phyloP scores from a whole-genome alignment of 2,329 filamentous ascomycete genomes.

The Fusarium nanum region DNA sequence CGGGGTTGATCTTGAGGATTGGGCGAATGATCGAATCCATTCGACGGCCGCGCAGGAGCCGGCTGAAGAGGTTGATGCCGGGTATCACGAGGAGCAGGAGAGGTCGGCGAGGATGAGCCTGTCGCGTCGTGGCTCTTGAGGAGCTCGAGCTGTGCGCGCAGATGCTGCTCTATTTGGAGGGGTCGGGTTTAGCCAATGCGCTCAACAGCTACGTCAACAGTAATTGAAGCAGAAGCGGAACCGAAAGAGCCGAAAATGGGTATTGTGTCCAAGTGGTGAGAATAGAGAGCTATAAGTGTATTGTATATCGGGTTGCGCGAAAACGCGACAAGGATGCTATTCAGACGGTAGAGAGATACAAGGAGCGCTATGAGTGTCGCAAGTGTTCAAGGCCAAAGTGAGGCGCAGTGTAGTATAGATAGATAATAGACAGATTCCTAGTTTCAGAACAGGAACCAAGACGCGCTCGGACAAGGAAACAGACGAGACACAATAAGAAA shows the following conservation, averaged over 20 bases:
- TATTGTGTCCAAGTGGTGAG: slow-evolving; percentile 18
- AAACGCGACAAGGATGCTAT: slow-evolving; percentile 42
- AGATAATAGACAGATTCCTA: slow-evolving; percentile 20
- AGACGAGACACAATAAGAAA: slow-evolving; percentile 27
- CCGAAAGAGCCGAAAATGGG: slow-evolving; percentile 20
- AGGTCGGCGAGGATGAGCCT: slow-evolving; percentile 47
- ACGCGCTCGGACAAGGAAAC: slow-evolving; percentile 23
- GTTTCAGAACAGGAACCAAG: slow-evolving; percentile 21
- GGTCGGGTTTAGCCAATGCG: slow-evolving; percentile 43
- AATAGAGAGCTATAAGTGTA: slow-evolving; percentile 24
- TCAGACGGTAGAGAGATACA: slow-evolving; percentile 30
- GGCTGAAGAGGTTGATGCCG: slow-evolving; percentile 48
- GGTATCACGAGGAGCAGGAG: slow-evolving; percentile 46
- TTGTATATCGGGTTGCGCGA: slow-evolving; percentile 32
- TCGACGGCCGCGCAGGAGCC: slow-evolving; percentile 51
- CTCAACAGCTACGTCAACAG: slow-evolving; percentile 29
- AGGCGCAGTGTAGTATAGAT: slow-evolving; percentile 11
- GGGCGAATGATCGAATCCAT: slow-evolving; percentile 60
- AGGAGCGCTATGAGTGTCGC: slow-evolving; percentile 39
- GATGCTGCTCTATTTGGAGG: slow-evolving; percentile 53
- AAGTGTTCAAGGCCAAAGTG: slow-evolving; percentile 25
- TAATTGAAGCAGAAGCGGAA: slow-evolving; percentile 30
- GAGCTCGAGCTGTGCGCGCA: slow-evolving; percentile 59
- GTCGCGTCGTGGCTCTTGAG: slow-evolving; percentile 55
- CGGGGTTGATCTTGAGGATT: slow-evolving; percentile 51